phyloP scores from a whole-genome alignment of 2,329 filamentous ascomycete genomes.

The Cladophialophora bantiana region DNA sequence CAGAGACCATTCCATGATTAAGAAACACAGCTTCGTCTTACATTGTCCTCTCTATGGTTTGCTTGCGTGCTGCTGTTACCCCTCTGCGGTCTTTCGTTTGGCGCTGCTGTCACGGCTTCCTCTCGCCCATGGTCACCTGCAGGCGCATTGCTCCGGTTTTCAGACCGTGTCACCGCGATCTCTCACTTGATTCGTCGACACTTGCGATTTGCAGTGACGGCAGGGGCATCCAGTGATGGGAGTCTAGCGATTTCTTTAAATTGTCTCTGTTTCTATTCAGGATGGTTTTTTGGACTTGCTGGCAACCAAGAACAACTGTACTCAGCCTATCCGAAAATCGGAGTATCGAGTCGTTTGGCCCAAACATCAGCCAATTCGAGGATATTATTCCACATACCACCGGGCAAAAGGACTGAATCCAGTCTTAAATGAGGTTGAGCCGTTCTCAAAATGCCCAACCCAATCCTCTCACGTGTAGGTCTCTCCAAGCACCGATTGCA shows the following conservation, averaged over 20 bases:
- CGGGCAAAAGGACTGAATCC: background rate
- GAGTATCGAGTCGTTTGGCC: background rate
- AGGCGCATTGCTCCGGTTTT: background rate
- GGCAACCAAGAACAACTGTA: background rate
- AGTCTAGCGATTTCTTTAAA: background rate
- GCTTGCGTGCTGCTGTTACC: background rate
- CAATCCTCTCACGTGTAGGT: background rate
- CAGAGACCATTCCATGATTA: background rate
- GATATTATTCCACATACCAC: background rate
- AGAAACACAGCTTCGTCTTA: background rate
- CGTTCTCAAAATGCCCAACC: background rate
- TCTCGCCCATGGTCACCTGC: background rate
- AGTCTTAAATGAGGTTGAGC: background rate
- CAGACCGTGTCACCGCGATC: background rate
- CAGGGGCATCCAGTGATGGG: background rate
- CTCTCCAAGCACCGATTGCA: background rate
- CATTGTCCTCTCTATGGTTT: background rate
- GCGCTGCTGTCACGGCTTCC: background rate
- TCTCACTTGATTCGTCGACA: background rate
- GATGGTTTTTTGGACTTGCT: background rate
- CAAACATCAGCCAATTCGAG: background rate
- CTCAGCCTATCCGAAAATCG: background rate
- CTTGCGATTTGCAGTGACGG: background rate
- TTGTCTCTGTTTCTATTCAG: background rate
- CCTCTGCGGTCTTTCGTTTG: background rate